Evolutionary conservation across 768 basidiomycete species (phyloP).

Genomic region (Infundibulicybe gibba): DNA sequence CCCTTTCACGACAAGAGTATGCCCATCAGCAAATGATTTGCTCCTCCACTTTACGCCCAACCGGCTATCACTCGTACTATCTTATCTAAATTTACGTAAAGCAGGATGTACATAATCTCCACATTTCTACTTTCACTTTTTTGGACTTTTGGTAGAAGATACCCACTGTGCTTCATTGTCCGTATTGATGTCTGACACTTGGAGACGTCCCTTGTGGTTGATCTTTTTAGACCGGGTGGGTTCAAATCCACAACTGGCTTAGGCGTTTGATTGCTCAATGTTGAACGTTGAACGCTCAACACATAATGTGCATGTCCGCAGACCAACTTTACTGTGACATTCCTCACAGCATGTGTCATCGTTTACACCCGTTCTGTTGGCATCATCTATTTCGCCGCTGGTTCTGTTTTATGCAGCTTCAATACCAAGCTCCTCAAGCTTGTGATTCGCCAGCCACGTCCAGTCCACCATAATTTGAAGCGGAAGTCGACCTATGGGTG

Average conservation of each 20-base stretch:
- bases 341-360: conserved; percentile 42
- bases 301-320: conserved; percentile 18
- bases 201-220: conserved; percentile 22
- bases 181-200: background rate
- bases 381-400: conserved; percentile 54
- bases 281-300: background rate
- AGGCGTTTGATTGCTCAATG: background rate
- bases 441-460: conserved; percentile 63
- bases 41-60: too few relatives aligned
- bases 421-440: conserved; percentile 62
- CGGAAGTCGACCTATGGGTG: conserved; percentile 69
- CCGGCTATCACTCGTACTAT: too few relatives aligned
- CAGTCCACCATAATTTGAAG: conserved; percentile 28
- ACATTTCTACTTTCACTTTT: too few relatives aligned
- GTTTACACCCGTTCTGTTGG: conserved; percentile 63
- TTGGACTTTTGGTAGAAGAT: too few relatives aligned
- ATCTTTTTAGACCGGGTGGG: conserved; percentile 37
- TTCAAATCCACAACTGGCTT: background rate
- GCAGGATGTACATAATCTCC: too few relatives aligned
- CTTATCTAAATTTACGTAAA: too few relatives aligned
- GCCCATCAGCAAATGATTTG: too few relatives aligned
- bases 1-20: background rate
- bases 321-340: conserved; percentile 58
- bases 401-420: conserved; percentile 51
- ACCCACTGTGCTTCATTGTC: too few relatives aligned